Base-by-base conservation (phyloP, 352 stramenopile genomes). In the Peronospora destructor region DNA sequence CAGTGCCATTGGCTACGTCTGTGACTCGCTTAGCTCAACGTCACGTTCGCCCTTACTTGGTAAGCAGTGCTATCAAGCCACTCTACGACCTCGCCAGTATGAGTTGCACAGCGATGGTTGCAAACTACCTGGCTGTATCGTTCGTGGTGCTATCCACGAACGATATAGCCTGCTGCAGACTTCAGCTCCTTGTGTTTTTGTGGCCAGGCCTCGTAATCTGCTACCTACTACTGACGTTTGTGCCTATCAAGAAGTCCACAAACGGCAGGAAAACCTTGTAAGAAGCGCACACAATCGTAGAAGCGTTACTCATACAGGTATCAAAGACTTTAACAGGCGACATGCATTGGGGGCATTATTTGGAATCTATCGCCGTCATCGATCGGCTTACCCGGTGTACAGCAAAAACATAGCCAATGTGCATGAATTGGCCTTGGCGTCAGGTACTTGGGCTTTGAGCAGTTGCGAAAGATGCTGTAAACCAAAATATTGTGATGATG, bases 101-200 rank as follows among this genome's bases (percentile, higher is more conserved):
- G 56, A 45, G 87, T 30, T 65, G 54, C 42, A 89, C 78, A 14
- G 50, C 66, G 21, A 53, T 87, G 50, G 71, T 73, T 33, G 84
- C 87, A 32, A 76, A 90, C 56, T 90, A 87, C 52, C 53, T 90
- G 40, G 77, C 68, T 1, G 63, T 86, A 3, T 76, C 77, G n/a
- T 88, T 88, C 47, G 66, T 81, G 6, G 74, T 84, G 44, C 59
- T 88, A 19, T 84, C 74, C 45, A 86, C 70, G 74, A 53, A 75
- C 34, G 57, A 82, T n/a, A n/a, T n/a, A n/a, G 1, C 63, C 76
- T 0, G 43, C 85, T 11, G 39, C 59, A 3, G 70, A 68, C 11
- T 86, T 81, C 38, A 56, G 56, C 34, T 68, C 67, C n/a, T 73
- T 85, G 68, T 59, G 68, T 53, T 88, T 84, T 39, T 55, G 56